Percentiles rank a stretch among this genome's conserved stretches.
Conservation (phyloP, 257 asterid genomes). For the Solanum habrochaites region DNA sequence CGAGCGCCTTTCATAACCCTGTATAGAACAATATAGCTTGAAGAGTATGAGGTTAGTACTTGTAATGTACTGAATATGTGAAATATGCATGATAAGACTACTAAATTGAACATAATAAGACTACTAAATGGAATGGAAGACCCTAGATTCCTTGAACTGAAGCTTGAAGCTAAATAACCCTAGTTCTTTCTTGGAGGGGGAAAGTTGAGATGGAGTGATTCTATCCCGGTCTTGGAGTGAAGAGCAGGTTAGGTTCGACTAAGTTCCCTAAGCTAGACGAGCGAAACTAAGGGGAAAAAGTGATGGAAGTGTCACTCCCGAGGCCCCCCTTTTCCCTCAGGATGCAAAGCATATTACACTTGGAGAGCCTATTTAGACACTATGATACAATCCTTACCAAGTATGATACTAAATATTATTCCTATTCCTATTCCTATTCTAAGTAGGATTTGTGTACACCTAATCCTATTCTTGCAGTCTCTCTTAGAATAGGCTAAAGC, state of each 20-base stretch:
- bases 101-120: too few species aligned
- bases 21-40: too few species aligned
- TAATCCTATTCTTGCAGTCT: background rate
- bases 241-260: background rate
- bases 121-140: background rate
- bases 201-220: background rate
- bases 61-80: background rate
- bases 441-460: background rate
- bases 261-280: too few species aligned
- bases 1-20: too few species aligned
- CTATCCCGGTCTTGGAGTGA: background rate
- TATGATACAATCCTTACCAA: background rate
- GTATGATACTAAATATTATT: too few species aligned
- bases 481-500: background rate
- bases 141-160: background rate
- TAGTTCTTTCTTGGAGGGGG: background rate
- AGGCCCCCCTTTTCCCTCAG: too few species aligned
- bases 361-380: background rate
- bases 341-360: too few species aligned
- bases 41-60: too few species aligned
- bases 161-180: background rate
- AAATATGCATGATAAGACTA: background rate
- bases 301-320: too few species aligned
- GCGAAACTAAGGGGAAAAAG: too few species aligned
- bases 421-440: background rate